Conservation (phyloP, 2,329 filamentous ascomycete genomes). For the Hypoxylon sp. region DNA sequence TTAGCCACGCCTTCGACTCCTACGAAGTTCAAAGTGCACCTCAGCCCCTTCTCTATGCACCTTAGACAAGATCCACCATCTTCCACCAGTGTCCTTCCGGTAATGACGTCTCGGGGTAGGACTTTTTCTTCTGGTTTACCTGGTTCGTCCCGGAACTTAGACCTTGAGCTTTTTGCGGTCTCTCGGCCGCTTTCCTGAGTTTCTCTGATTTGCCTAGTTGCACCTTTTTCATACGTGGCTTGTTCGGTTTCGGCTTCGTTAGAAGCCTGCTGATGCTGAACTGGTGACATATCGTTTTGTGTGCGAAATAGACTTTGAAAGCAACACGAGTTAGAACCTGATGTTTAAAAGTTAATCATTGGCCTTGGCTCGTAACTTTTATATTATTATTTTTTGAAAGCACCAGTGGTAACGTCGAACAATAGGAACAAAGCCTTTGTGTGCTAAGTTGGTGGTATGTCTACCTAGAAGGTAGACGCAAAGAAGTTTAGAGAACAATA, state of each 20-base stretch:
- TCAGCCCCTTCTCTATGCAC: constrained; percentile 46
- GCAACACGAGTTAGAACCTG: not conserved
- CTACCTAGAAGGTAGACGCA: too few relatives aligned
- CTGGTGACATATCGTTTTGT: constrained; percentile 16
- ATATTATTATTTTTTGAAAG: constrained; percentile 12
- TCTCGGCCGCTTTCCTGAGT: not conserved
- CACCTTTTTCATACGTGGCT: not conserved
- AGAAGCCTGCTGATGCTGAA: constrained; percentile 2
- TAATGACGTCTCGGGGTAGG: constrained; percentile 33
- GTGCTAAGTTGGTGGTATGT: too few relatives aligned
- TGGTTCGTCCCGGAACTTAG: not conserved
- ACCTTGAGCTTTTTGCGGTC: not conserved
- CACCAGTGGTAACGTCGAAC: constrained; percentile 8
- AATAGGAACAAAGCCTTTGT: constrained; percentile 23
- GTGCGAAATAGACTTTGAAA: not conserved
- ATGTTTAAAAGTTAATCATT: not conserved
- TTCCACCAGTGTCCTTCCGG: constrained; percentile 42
- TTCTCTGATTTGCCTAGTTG: not conserved
- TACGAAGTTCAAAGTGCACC: constrained; percentile 48
- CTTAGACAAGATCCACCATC: constrained; percentile 44
- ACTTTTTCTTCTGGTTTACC: not conserved
- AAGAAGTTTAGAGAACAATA: constrained; percentile 1
- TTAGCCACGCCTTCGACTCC: constrained; percentile 36
- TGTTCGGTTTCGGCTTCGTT: not conserved
- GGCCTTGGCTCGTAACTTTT: not conserved